Conservation (phyloP, 352 stramenopile species). For the Phytophthora crassamura region DNA sequence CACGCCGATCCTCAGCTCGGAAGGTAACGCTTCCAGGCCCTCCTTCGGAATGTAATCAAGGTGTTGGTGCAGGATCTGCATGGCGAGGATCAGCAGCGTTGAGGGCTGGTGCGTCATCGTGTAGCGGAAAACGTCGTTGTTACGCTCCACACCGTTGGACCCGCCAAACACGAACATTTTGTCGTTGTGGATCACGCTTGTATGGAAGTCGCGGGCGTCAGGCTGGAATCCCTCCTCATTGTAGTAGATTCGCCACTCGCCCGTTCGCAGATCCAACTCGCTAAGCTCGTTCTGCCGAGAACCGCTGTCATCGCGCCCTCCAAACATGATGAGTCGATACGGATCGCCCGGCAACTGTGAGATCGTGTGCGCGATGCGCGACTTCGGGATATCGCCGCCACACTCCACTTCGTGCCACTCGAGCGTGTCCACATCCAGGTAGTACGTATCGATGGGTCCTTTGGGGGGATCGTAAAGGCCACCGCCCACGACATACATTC, state of each 20-base stretch:
- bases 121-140: conserved; percentile 84
- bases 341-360: conserved; percentile 55
- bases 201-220: conserved; percentile 86
- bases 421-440: conserved; percentile 77
- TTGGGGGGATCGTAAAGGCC: conserved; percentile 85
- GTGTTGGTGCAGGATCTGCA: conserved; percentile 67
- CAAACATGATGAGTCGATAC: conserved; percentile 78
- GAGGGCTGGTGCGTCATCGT: conserved; percentile 65
- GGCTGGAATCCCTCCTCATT: conserved; percentile 69
- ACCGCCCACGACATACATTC: conserved; percentile 84
- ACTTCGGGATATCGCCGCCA: conserved; percentile 68
- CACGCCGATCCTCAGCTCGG: conserved; percentile 69
- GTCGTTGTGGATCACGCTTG: conserved; percentile 72
- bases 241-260: conserved; percentile 69
- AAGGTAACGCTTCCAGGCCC: conserved; percentile 56
- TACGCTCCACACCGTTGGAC: conserved; percentile 84
- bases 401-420: conserved; percentile 70
- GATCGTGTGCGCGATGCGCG: conserved; percentile 83
- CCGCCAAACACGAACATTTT: conserved; percentile 86
- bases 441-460: conserved; percentile 80
- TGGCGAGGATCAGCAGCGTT: conserved; percentile 71
- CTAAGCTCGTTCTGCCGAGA: conserved; percentile 74
- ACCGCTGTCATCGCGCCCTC: conserved; percentile 75
- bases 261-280: conserved; percentile 67
- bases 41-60: conserved; percentile 47